phyloP scores from a whole-genome alignment of 2,329 filamentous ascomycete species.

The Trichoderma guizhouense region DNA sequence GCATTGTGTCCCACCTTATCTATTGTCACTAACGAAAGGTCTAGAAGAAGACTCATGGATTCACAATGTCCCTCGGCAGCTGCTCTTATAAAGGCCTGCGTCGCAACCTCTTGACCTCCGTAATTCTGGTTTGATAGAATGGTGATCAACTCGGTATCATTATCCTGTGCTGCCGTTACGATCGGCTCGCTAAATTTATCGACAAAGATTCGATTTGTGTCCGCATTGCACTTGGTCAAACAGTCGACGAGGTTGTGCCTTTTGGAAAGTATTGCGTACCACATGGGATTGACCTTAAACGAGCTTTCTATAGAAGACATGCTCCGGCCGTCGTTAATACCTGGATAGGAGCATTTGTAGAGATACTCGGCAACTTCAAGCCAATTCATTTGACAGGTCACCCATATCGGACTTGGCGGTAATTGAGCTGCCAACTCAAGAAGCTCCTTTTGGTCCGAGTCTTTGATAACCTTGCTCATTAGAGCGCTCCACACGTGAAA shows the following conservation, averaged over 20 bases:
- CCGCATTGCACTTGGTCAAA: background rate
- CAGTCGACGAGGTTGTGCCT: background rate
- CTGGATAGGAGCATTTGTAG: background rate
- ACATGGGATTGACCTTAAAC: background rate
- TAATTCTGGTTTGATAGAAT: background rate
- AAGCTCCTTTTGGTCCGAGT: background rate
- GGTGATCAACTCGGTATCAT: constrained; percentile 5
- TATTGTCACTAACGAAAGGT: background rate
- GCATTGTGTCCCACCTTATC: background rate
- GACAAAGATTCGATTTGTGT: background rate
- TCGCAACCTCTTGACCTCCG: background rate
- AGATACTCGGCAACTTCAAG: background rate
- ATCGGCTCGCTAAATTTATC: background rate
- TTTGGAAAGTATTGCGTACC: background rate
- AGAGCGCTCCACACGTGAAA: constrained; percentile 3
- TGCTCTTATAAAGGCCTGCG: background rate
- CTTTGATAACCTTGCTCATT: background rate
- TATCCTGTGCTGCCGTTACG: background rate
- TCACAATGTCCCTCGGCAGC: background rate
- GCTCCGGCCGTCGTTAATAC: background rate
- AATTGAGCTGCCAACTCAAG: background rate
- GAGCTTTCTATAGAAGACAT: background rate
- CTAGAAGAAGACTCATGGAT: background rate
- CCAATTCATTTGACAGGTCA: background rate
- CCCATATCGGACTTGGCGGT: background rate